Evolutionary conservation across 768 basidiomycete genomes (phyloP).

Genomic region (Leccinum truebloodii): DNA sequence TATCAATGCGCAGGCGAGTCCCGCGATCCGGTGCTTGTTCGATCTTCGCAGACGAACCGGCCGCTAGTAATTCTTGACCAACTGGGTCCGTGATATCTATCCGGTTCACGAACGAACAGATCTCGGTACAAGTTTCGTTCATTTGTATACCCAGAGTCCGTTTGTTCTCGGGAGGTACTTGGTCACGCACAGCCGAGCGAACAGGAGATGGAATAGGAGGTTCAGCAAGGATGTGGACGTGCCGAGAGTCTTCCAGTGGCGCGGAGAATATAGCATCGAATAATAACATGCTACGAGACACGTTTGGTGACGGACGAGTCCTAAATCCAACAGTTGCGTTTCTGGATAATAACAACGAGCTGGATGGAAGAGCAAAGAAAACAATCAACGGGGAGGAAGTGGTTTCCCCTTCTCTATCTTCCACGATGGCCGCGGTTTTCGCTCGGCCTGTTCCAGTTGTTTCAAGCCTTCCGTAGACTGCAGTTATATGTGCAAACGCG

Average conservation of each 20-base stretch:
- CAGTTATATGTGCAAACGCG: constrained; percentile 21
- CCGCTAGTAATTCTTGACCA: constrained; percentile 17
- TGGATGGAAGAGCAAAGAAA: constrained; percentile 25
- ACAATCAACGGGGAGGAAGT: constrained; percentile 24
- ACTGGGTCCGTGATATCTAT: constrained; percentile 25
- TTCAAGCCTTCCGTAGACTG: constrained; percentile 24
- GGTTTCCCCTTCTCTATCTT: constrained; percentile 20
- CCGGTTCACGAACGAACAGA: constrained; percentile 23
- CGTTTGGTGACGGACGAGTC: constrained; percentile 19
- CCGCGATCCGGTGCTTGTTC: constrained; percentile 5
- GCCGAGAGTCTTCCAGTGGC: constrained; percentile 16
- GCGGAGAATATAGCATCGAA: constrained; percentile 23
- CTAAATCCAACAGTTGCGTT: constrained; percentile 20
- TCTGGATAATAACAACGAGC: constrained; percentile 16
- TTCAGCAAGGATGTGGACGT: constrained; percentile 28
- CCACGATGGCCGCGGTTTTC: constrained; percentile 21
- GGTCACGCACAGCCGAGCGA: constrained; percentile 3
- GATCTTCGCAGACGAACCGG: constrained; percentile 22
- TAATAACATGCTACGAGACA: not conserved
- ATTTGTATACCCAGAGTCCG: constrained; percentile 19
- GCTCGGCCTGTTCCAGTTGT: constrained; percentile 16
- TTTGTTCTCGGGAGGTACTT: constrained; percentile 11
- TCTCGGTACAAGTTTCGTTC: constrained; percentile 13
- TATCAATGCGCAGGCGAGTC: constrained; percentile 13
- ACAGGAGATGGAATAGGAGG: constrained; percentile 14